Evolutionary conservation across 139 green algal genomes (phyloP).

Genomic region (Tetradesmus lagerheimii): DNA sequence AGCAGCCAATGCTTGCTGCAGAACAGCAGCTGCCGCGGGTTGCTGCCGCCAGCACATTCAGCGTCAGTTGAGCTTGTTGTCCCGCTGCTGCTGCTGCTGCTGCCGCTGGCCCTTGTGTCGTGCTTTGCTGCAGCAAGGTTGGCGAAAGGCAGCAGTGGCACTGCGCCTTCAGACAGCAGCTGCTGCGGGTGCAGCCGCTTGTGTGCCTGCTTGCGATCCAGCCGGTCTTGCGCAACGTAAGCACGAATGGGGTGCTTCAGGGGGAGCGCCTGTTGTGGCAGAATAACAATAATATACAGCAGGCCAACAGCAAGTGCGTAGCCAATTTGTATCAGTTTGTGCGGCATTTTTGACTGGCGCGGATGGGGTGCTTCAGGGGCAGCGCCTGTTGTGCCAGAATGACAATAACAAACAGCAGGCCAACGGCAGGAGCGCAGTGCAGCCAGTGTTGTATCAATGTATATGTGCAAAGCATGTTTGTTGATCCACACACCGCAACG

Average conservation of each 20-base stretch:
- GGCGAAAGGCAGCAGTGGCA: not conserved
- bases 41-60: not conserved
- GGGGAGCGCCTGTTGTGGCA: not conserved
- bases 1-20: conserved; percentile 46
- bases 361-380: not conserved
- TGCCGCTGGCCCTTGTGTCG: not conserved
- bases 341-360: too few relatives aligned
- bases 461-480: too few relatives aligned
- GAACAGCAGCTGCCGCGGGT: not conserved
- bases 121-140: conserved; percentile 2
- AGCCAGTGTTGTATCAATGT: too few relatives aligned
- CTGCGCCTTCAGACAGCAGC: not conserved
- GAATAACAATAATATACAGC: too few relatives aligned
- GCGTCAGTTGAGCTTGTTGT: not conserved
- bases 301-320: too few relatives aligned
- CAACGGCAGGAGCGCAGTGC: too few relatives aligned
- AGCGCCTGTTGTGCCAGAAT: not conserved
- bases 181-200: conserved; percentile 4
- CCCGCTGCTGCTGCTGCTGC: not conserved
- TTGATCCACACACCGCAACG: too few relatives aligned
- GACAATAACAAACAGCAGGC: too few relatives aligned
- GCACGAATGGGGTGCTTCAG: not conserved
- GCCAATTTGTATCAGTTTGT: too few relatives aligned
- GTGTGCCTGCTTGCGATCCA: not conserved
- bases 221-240: not conserved